phyloP scores from a whole-genome alignment of 208 protist genomes.

The Endotrypanum monterogeii region DNA sequence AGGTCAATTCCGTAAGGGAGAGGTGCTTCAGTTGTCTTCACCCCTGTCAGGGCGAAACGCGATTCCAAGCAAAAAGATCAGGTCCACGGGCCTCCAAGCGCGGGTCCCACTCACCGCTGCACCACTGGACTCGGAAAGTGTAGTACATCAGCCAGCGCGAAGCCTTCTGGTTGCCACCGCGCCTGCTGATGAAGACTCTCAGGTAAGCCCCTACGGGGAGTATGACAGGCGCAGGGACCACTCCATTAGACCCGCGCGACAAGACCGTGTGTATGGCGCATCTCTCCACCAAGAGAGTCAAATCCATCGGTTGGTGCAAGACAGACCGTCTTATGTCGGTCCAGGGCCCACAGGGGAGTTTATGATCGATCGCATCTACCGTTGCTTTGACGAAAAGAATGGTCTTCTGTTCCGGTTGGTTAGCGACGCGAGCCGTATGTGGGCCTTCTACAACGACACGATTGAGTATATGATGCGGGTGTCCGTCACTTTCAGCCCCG shows the following conservation, averaged over 20 bases:
- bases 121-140: not conserved
- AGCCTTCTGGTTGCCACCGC: constrained; percentile 9
- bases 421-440: constrained; percentile 50
- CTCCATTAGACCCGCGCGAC: not conserved
- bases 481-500: constrained; percentile 60
- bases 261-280: not conserved
- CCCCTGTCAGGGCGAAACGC: not conserved
- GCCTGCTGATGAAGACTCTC: constrained; percentile 1
- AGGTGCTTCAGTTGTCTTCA: not conserved
- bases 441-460: constrained; percentile 87
- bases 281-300: constrained; percentile 20
- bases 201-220: not conserved
- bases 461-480: constrained; percentile 62
- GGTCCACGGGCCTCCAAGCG: too few species aligned
- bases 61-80: not conserved
- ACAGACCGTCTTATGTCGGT: constrained; percentile 24
- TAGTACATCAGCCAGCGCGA: not conserved
- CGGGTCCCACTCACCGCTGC: not conserved
- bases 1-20: not conserved
- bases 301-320: constrained; percentile 16
- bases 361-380: constrained; percentile 46
- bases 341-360: constrained; percentile 45
- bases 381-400: constrained; percentile 72
- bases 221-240: not conserved
- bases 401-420: constrained; percentile 79